phyloP scores from a whole-genome alignment of 2,329 filamentous ascomycete genomes.

The Magnaporthales sp. region DNA sequence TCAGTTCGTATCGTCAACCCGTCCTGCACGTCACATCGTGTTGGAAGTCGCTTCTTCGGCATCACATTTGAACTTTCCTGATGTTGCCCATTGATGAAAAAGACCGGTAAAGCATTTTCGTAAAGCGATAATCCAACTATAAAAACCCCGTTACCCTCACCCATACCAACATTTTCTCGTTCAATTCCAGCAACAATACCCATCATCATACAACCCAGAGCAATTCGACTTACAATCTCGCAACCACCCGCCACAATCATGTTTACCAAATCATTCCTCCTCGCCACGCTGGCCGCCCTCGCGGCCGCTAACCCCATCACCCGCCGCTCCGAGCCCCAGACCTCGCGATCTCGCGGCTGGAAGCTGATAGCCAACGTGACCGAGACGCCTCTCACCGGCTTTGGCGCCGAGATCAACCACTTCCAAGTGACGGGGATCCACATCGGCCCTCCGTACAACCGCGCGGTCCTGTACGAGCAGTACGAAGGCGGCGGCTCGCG shows the following conservation, averaged over 20 bases:
- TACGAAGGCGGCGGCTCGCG: slow-evolving; percentile 12
- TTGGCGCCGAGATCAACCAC: slow-evolving; percentile 31
- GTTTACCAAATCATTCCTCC: not conserved
- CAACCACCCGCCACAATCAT: not conserved
- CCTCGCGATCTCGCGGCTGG: slow-evolving; percentile 5
- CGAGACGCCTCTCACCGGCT: slow-evolving; percentile 24
- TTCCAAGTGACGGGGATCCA: slow-evolving; percentile 31
- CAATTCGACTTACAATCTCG: not conserved
- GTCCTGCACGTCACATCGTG: not conserved
- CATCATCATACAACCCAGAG: not conserved
- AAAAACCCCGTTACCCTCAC: not conserved
- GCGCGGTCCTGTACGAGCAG: slow-evolving; percentile 24
- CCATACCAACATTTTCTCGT: not conserved
- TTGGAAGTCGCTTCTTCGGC: not conserved
- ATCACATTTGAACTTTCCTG: not conserved
- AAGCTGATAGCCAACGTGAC: slow-evolving; percentile 26
- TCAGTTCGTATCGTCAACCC: not conserved
- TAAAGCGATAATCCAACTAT: not conserved
- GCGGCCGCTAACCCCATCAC: slow-evolving; percentile 2
- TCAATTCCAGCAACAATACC: not conserved
- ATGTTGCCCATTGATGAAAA: not conserved
- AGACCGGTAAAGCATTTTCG: not conserved
- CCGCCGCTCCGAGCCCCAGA: slow-evolving; percentile 1
- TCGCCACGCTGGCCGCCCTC: slow-evolving; percentile 1
- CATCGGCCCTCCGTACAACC: slow-evolving; percentile 29